Percentiles rank a stretch among this genome's conserved stretches.
Evolutionary conservation across 441 rosid genomes (phyloP).

Genomic region (Gossypium aridum): DNA sequence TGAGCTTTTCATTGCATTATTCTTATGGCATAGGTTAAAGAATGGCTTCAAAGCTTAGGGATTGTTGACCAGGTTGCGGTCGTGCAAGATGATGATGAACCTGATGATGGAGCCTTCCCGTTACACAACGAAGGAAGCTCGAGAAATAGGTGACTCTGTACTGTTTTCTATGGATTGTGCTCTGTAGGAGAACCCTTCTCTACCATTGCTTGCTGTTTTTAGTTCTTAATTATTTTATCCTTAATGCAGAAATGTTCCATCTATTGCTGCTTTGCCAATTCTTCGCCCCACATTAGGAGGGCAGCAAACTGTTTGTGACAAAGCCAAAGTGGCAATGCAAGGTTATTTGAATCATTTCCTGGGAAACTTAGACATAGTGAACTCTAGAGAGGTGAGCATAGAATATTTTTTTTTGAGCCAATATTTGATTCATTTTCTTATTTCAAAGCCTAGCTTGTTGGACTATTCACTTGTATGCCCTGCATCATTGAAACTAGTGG

Average conservation of each 20-base stretch:
- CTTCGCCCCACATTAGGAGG: slow-evolving; percentile 57
- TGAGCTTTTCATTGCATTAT: slow-evolving; percentile 9
- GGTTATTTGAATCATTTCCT: slow-evolving; percentile 62
- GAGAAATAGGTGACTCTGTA: slow-evolving; percentile 37
- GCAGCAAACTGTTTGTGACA: slow-evolving; percentile 47
- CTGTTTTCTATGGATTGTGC: not conserved
- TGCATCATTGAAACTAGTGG: not conserved
- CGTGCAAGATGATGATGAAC: slow-evolving; percentile 70
- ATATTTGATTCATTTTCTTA: not conserved
- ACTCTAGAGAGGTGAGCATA: slow-evolving; percentile 58
- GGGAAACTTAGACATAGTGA: slow-evolving; percentile 59
- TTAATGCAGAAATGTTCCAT: slow-evolving; percentile 53
- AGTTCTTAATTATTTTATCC: slow-evolving; percentile 15
- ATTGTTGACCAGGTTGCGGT: slow-evolving; percentile 46
- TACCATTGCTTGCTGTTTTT: slow-evolving; percentile 9
- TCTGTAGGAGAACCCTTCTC: not conserved
- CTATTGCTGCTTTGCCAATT: slow-evolving; percentile 57
- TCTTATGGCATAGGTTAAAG: slow-evolving; percentile 43
- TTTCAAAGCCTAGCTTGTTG: not conserved
- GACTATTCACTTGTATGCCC: not conserved
- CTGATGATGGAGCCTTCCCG: slow-evolving; percentile 61
- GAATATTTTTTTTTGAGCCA: not conserved
- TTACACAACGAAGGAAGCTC: slow-evolving; percentile 43
- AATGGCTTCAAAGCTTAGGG: slow-evolving; percentile 71
- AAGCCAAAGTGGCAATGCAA: slow-evolving; percentile 61